These are phyloP conservation scores for Dalbergia cochinchinensis DNA, from an alignment of 306 rosid species.

Conservation along the genomic window DNA sequence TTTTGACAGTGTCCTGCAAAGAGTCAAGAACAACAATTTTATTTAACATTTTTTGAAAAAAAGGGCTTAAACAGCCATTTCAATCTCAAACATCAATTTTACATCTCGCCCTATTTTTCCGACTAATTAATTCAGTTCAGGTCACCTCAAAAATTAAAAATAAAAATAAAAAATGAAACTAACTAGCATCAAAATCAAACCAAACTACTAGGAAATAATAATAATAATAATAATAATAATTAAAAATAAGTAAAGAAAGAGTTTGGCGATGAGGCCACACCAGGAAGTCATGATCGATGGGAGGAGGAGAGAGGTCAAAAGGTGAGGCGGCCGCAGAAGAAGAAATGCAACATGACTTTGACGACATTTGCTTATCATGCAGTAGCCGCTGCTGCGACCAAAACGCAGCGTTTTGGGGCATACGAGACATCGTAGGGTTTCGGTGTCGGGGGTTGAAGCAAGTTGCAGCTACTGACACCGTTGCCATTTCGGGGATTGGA, in stretches of 20 bases:
- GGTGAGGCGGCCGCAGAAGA: slow-evolving; percentile 46
- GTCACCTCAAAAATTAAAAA: too few species aligned
- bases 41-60: background rate
- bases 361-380: background rate
- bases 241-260: background rate
- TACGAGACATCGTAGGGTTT: slow-evolving; percentile 29
- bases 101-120: background rate
- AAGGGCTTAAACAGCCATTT: background rate
- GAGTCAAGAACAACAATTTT: slow-evolving; percentile 1
- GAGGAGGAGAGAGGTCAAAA: slow-evolving; percentile 89
- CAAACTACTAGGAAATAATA: background rate
- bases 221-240: background rate
- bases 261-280: slow-evolving; percentile 39
- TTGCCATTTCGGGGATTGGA: slow-evolving; percentile 40
- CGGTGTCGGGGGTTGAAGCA: slow-evolving; percentile 33
- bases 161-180: too few species aligned
- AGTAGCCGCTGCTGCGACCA: background rate
- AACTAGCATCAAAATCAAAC: background rate
- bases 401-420: slow-evolving; percentile 43
- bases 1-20: slow-evolving; percentile 68
- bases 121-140: too few species aligned
- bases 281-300: slow-evolving; percentile 85
- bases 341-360: slow-evolving; percentile 29
- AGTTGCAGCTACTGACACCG: background rate
- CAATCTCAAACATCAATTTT: background rate